A percentile compares a stretch with the other conserved stretches of the same genome.
These are phyloP conservation scores for Cladosporium sp. DNA, from an alignment of 2,329 filamentous ascomycete species.

Conservation along the genomic window DNA sequence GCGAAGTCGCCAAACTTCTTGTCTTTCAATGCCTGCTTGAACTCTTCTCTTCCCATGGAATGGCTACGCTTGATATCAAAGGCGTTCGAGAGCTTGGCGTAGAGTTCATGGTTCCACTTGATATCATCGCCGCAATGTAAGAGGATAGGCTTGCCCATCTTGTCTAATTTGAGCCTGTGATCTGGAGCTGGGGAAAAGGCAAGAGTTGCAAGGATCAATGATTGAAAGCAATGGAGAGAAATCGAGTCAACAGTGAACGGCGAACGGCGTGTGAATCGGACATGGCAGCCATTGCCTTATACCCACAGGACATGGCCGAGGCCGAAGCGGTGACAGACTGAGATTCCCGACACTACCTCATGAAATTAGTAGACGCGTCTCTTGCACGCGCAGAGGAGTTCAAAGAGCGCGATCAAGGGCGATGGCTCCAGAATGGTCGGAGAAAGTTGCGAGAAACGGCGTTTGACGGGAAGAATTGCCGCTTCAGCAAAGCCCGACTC, in stretches of 20 bases:
- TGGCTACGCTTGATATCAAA: constrained; percentile 37
- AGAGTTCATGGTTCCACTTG: constrained; percentile 40
- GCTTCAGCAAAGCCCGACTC: background rate
- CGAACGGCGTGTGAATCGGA: background rate
- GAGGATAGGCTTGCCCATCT: constrained; percentile 23
- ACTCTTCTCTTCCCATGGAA: constrained; percentile 34
- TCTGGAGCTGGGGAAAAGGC: background rate
- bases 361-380: too few species aligned
- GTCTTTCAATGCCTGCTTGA: constrained; percentile 34
- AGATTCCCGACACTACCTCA: too few species aligned
- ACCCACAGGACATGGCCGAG: background rate
- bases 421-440: too few species aligned
- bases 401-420: too few species aligned
- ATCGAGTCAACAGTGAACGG: background rate
- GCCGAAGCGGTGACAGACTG: background rate
- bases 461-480: background rate
- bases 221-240: background rate
- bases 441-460: background rate
- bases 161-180: background rate
- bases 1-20: constrained; percentile 39
- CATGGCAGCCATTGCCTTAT: background rate
- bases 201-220: too few species aligned
- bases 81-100: constrained; percentile 29
- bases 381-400: too few species aligned
- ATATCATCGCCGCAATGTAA: constrained; percentile 41